Percentiles rank a stretch among this genome's conserved stretches.
These are phyloP conservation scores for Pichia californica DNA, from an alignment of 805 yeast species.

Conservation along the genomic window DNA sequence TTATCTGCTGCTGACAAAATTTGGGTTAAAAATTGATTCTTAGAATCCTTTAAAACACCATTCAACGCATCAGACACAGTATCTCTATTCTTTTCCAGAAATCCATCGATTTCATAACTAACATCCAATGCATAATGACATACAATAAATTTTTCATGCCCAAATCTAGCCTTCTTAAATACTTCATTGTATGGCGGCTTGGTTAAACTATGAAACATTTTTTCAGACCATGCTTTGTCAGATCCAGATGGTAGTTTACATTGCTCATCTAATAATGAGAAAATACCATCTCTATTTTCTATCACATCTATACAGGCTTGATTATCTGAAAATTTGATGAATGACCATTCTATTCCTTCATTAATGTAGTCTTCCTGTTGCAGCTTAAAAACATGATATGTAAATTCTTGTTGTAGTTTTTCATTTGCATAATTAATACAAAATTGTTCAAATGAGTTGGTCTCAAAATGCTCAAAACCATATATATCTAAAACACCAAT, in stretches of 20 bases:
- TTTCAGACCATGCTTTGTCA: constrained; percentile 87
- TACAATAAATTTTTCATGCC: constrained; percentile 83
- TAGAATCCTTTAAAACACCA: constrained; percentile 68
- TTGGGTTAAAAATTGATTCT: constrained; percentile 59
- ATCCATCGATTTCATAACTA: constrained; percentile 84
- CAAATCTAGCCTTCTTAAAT: constrained; percentile 93
- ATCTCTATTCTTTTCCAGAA: constrained; percentile 94
- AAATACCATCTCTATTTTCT: constrained; percentile 80
- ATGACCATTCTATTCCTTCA: constrained; percentile 94
- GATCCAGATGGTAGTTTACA: constrained; percentile 90
- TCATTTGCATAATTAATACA: constrained; percentile 97
- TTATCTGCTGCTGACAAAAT: constrained; percentile 60
- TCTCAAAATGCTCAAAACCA: constrained; percentile 94
- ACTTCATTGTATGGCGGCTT: constrained; percentile 69
- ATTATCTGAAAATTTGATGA: constrained; percentile 90
- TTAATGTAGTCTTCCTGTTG: constrained; percentile 92
- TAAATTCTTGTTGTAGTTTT: constrained; percentile 93
- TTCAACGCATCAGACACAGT: constrained; percentile 93
- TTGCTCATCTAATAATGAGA: constrained; percentile 88
- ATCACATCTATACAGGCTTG: constrained; percentile 94
- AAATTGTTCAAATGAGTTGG: constrained; percentile 93
- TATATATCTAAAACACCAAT: constrained; percentile 97
- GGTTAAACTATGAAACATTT: constrained; percentile 78
- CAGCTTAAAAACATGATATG: constrained; percentile 92
- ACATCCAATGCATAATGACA: constrained; percentile 95